These are phyloP conservation scores for Aspergillus brunneoviolaceus DNA, from an alignment of 2,329 filamentous ascomycete genomes.

Conservation along the genomic window DNA sequence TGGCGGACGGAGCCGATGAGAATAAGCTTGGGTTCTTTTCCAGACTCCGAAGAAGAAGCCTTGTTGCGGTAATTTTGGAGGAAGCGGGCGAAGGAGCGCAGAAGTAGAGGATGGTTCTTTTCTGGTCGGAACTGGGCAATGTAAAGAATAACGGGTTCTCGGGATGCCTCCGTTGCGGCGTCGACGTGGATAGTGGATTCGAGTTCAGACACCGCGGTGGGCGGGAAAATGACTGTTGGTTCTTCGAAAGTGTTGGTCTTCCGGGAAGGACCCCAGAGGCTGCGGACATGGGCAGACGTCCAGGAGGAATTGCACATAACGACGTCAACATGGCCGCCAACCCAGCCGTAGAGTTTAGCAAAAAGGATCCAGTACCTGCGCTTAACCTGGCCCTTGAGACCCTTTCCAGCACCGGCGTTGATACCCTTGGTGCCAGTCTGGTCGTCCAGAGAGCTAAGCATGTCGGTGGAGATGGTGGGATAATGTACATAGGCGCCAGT, in stretches of 20 bases:
- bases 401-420: conserved; percentile 78
- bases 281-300: conserved; percentile 81
- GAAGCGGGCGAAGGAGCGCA: conserved; percentile 80
- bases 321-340: conserved; percentile 81
- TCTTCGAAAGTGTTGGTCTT: conserved; percentile 44
- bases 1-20: conserved; percentile 92
- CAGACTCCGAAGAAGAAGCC: conserved; percentile 34
- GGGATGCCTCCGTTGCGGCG: conserved; percentile 63
- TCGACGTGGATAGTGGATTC: conserved; percentile 72
- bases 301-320: conserved; percentile 98
- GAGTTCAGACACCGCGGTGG: conserved; percentile 84
- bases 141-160: conserved; percentile 76
- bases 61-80: conserved; percentile 55
- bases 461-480: conserved; percentile 96
- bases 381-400: conserved; percentile 69
- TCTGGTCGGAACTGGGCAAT: conserved; percentile 97
- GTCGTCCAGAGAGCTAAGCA: conserved; percentile 80
- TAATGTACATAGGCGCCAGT: conserved; percentile 97
- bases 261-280: conserved; percentile 68
- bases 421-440: conserved; percentile 65
- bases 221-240: conserved; percentile 77
- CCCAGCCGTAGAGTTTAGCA: conserved; percentile 75
- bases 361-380: conserved; percentile 84
- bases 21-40: conserved; percentile 63
- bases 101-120: conserved; percentile 88